A percentile compares a stretch with the other conserved stretches of the same genome.
These are phyloP conservation scores for Ulota crispa DNA, from an alignment of 225 moss, liverwort and hornwort genomes.

Conservation along the genomic window DNA sequence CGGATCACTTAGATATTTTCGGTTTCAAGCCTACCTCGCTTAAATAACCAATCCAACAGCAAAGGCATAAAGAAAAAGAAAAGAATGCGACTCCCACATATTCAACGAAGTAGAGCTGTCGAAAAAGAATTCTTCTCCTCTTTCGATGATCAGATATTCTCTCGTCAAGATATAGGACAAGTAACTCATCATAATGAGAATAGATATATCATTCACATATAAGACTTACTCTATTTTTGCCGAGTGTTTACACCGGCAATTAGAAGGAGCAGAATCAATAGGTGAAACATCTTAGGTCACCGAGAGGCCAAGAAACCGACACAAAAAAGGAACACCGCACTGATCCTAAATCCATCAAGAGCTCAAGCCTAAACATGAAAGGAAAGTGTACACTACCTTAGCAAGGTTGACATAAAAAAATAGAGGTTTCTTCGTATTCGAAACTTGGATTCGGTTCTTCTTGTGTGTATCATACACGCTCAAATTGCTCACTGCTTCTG, in stretches of 20 bases:
- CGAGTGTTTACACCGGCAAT: neutral
- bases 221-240: neutral
- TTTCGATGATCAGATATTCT: neutral
- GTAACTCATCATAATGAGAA: neutral
- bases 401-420: constrained; percentile 87
- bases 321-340: neutral
- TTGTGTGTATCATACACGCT: constrained; percentile 65
- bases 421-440: constrained; percentile 81
- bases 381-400: constrained; percentile 40
- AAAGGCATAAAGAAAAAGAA: neutral
- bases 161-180: neutral
- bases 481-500: constrained; percentile 56
- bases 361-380: neutral
- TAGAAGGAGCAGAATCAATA: neutral
- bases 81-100: too few species aligned
- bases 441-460: constrained; percentile 83
- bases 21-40: neutral
- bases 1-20: neutral
- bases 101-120: neutral
- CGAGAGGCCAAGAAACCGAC: neutral
- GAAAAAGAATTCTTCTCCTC: too few species aligned
- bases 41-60: neutral
- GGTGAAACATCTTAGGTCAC: neutral
- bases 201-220: neutral
- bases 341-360: neutral